Evolutionary conservation across 345 rosid species (phyloP).

Genomic region (Hevea brasiliensis): DNA sequence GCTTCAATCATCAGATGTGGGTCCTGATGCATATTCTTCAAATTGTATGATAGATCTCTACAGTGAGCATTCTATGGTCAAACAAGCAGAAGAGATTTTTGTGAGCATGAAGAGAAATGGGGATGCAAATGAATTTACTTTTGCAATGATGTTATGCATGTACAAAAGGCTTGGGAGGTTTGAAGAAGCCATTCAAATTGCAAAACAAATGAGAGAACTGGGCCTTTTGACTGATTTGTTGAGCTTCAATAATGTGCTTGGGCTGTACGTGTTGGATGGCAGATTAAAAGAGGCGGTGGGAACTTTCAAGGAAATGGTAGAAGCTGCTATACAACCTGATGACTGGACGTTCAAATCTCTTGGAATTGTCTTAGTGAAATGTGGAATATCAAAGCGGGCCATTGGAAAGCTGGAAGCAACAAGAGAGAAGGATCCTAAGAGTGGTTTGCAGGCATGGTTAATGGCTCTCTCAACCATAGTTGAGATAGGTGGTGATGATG

Average conservation of each 20-base stretch:
- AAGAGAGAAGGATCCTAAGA: constrained; percentile 47
- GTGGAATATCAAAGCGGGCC: constrained; percentile 66
- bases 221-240: constrained; percentile 57
- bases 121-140: constrained; percentile 77
- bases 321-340: constrained; percentile 51
- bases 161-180: constrained; percentile 67
- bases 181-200: constrained; percentile 68
- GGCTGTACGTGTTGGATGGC: constrained; percentile 68
- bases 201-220: constrained; percentile 60
- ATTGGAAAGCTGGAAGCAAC: constrained; percentile 48
- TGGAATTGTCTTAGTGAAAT: constrained; percentile 56
- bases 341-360: constrained; percentile 66
- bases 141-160: constrained; percentile 85
- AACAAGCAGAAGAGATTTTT: constrained; percentile 61
- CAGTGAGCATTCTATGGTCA: constrained; percentile 66
- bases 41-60: constrained; percentile 91
- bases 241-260: constrained; percentile 70
- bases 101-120: constrained; percentile 55
- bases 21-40: constrained; percentile 63
- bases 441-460: constrained; percentile 59
- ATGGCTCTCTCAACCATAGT: constrained; percentile 38
- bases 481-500: constrained; percentile 22
- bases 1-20: constrained; percentile 38
- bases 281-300: constrained; percentile 60
- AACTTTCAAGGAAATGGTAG: constrained; percentile 70